Base-by-base conservation (phyloP, 2,329 filamentous ascomycete genomes). In the Alternaria sp. region DNA sequence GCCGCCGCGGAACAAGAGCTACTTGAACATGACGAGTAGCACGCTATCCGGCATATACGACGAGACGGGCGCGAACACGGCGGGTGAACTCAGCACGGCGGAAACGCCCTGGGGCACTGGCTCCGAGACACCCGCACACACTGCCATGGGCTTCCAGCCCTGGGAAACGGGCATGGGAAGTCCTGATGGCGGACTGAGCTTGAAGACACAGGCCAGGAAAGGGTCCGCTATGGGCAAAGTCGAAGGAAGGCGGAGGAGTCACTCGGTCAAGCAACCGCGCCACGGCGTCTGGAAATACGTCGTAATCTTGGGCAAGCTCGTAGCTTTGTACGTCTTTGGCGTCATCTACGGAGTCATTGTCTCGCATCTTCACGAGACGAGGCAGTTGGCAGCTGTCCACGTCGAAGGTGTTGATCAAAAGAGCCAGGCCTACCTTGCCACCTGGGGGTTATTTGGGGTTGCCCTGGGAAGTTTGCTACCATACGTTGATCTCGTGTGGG, bases 21-120 rank as follows among this genome's bases (percentile, higher is more conserved):
- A 93, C 61, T 84, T 93, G 75, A 97, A 97, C 77, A 86, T 99
- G 64, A 97, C 93, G 5, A 90, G 92, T 10, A 94, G 93, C 3
- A 97, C 96, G 0, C 87, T 99, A 6, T 92, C 91, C 70, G 95
- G 96, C 58, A 99, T 99, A 74, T 99, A 97, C 83, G 90, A 77
- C 51, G 77, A 77, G 57, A 70, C 72, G n/a, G 71, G 69, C 45
- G 63, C 62, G 12, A 69, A 66, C 56, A 72, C 72, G 10, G 64
- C 70, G 12, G 71, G 68, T 17, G 73, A 73, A 19, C 54, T 65
- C 45, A 88, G 88, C 68, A 89, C 90, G 65, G 80, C 85, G 4
- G 83, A 86, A 59, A 93, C 91, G 11, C 93, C 93, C 3, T 96
- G 91, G 90, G 92, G 91, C 23, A 91, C 89, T 0, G 93, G 92